These are phyloP conservation scores for Melanopsichium pennsylvanicum DNA, from an alignment of 1,284 basidiomycete species.

Conservation along the genomic window DNA sequence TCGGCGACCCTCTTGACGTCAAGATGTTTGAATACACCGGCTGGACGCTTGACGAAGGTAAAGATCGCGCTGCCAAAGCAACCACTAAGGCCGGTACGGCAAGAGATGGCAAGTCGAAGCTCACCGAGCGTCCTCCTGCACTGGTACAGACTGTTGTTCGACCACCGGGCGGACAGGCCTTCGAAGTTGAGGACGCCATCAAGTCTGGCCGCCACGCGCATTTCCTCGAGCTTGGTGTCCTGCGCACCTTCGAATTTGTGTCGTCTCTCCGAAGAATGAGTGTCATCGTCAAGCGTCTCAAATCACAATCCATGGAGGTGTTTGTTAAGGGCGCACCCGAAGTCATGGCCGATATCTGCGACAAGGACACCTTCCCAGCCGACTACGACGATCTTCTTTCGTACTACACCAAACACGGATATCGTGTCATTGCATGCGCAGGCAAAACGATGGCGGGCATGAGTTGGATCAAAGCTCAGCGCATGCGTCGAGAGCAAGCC, in stretches of 20 bases:
- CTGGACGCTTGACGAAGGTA: conserved; percentile 75
- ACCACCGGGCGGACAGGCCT: conserved; percentile 87
- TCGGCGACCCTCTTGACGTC: conserved; percentile 95
- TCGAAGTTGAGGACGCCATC: conserved; percentile 89
- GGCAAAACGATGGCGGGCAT: conserved; percentile 93
- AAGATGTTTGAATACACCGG: conserved; percentile 89
- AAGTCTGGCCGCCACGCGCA: conserved; percentile 83
- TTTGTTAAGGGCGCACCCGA: conserved; percentile 99
- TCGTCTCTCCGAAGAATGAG: conserved; percentile 94
- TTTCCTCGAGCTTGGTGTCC: conserved; percentile 91
- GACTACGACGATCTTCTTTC: conserved; percentile 96
- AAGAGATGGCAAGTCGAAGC: conserved; percentile 61
- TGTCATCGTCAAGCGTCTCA: conserved; percentile 93
- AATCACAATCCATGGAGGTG: conserved; percentile 92
- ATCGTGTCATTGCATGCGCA: conserved; percentile 96
- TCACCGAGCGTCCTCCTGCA: conserved; percentile 79
- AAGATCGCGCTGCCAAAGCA: conserved; percentile 53
- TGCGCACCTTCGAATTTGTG: conserved; percentile 95
- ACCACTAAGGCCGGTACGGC: conserved; percentile 59
- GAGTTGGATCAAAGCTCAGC: conserved; percentile 96
- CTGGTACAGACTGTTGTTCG: conserved; percentile 96
- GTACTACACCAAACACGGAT: conserved; percentile 96
- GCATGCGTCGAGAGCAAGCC: conserved; percentile 95
- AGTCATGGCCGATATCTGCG: conserved; percentile 90
- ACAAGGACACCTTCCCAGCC: conserved; percentile 70